Base-by-base conservation (phyloP, 108 stramenopile genomes). In the Cyclotella baltica region DNA sequence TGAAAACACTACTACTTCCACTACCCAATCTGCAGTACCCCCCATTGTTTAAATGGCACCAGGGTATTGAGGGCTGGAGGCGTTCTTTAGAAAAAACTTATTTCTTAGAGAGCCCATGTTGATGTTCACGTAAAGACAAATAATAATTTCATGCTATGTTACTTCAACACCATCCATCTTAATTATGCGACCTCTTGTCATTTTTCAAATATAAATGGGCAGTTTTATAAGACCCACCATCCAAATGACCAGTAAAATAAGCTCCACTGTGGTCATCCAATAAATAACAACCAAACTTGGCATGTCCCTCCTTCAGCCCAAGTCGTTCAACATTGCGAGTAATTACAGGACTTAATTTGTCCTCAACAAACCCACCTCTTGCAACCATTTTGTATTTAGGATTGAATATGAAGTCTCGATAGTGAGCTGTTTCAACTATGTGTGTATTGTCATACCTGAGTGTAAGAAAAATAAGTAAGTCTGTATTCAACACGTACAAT, bases 371-470 rank as follows among this genome's bases (percentile, higher is more conserved):
- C 18, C 95, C 95, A 19, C 95, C 95, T 29, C 81, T 62, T 0
- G 85, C 88, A 13, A 96, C 95, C 88, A 93, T 91, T 71, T 85
- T 90, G 70, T 83, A 89, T 11, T 67, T 40, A 4, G 89, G 89
- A 70, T 95, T 71, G 55, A 91, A 96, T 8, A 96, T 78, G 53
- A 90, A 96, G 72, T 96, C 92, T 6, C 90, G 86, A 68, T 96
- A 96, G 72, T 93, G 93, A 4, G 72, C 51, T 6, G 92, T 93
- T 58, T 88, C 80, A 38, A 81, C 83, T 56, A 96, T 84, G 68
- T 96, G 95, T 15, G 89, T 87, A 69, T 92, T 93, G 74, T 96
- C 95, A 63, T 96, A n/a, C n/a, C n/a, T n/a, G n/a, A n/a, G n/a
- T n/a, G n/a, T n/a, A n/a, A n/a, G n/a, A n/a, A n/a, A n/a, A n/a